Evolutionary conservation across 2,329 filamentous ascomycete species (phyloP), one percentile per base, ranked within the genome.

Genomic region (Zopfia rhizophila): DNA sequence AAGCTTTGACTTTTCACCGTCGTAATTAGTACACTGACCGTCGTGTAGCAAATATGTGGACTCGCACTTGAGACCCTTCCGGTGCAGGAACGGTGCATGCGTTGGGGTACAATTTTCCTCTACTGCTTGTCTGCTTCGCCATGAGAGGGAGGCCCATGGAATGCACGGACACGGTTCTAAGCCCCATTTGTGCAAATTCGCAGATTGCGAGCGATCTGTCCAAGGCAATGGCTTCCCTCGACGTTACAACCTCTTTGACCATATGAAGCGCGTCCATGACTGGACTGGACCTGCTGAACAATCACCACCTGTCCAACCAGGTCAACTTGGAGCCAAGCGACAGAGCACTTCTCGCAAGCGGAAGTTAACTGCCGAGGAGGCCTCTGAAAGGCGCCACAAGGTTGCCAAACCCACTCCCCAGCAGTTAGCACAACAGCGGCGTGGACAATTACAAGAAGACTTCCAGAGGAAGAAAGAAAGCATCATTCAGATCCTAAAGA

Each of bases 91-190:
- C 56, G 80, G 86, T 53, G 83, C 85, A 17, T 97, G 93, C 76
- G 85, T 90, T 71, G 89, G 91, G 68, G 85, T 91, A 55, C 87
- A 89, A 30, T 97, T 97, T 74, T 97, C 93, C 12, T 97, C 93
- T 28, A 97, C 93, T 53, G 93, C 93, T 24, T 97, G 93, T 73
- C 83, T 96, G 18, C 88, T 97, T 51, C 90, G 93, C 51, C 93
- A 97, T 67, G 93, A 97, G 78, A 88, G 93, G 50, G 93, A 97
- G 77, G 92, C 92, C 38, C 93, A 97, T 70, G 92, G 91, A 60
- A 89, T 97, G 82, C 93, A 97, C 69, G 92, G 92, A 55, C 92
- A 97, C 62, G 92, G 92, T 52, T 89, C 93, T 65, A 93, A 95
- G 74, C 92, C 93, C 11, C 92, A 93, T 70, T 83, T 94, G 38